Base-by-base conservation (phyloP, 1,139 yeast species). In the Casaregolazyma lundiana region DNA sequence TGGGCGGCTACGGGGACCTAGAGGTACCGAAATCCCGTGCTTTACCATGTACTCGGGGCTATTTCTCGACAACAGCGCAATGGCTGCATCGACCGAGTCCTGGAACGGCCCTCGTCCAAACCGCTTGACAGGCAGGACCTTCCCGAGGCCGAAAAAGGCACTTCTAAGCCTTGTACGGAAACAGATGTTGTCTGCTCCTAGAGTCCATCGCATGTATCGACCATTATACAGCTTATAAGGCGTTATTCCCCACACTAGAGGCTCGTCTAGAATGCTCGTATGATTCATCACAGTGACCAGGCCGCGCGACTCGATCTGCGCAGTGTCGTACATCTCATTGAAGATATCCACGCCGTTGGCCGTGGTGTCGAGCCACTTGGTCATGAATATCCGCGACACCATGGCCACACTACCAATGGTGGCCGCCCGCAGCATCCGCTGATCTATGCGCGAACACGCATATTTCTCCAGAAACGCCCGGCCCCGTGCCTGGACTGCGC, bases 71-170 rank as follows among this genome's bases (percentile, higher is more conserved):
- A 90, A 67, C n/a, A 92, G 68, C 52, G 90, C 69, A 41, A 92
- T 77, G n/a, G 95, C 85, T 0, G 96, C 95, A 65, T 92, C 97
- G 8, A 92, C 63, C 0, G 95, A 80, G 1, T 87, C 87, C 67
- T 92, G 98, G 66, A 87, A 92, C 0, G 96, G 96, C 0, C 97
- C 97, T 18, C 73, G 79, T 1, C 98, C 98, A 63, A 89, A 90
- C 52, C 98, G 70, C 57, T 80, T 80, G 1, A 96, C 87, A 0
- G 95, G 80, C 52, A 92, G 70, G 15, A 89, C 84, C 65, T 90
- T 90, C 2, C 98, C 98, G 50, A 88, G 68, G 35, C 89, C 81
- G 69, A 92, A 92, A 61, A 88, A 90, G 30, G 50, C 46, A 17
- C 59, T 41, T 6, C 59, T 49, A 4, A 56, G 38, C 34, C 30